Evolutionary conservation across 208 protist species (phyloP), one percentile per base, ranked within the genome.

Genomic region (Leishmania gerbilli): DNA sequence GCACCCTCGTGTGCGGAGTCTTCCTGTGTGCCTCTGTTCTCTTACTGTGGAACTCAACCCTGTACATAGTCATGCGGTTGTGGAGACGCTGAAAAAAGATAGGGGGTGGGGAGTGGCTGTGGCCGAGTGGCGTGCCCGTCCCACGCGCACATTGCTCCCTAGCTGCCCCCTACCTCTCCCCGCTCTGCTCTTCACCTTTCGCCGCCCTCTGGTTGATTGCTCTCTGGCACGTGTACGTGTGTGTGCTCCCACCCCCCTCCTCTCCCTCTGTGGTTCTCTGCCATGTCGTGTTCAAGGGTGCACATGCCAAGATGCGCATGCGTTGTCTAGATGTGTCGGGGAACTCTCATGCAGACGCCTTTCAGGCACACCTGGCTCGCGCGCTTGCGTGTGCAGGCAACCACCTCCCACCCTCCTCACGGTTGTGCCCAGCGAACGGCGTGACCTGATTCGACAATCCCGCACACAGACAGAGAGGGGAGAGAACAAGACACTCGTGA

Each of bases 241-340:
- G 31, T 68, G 31, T 21, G 62, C 62, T 13, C 58, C 58, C 34
- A 0, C 56, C 17, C 56, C 56, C 58, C 58, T 5, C 31, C 13
- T 76, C 27, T 78, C 34, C 40, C 17, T 72, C 55, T 76, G 21
- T 67, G 37, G 34, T 74, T 65, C 21, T 13, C 19, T 76, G 49
- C 76, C 15, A 40, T 71, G 19, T 15, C 17, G 0, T 24, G 17
- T 11, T 62, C 56, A 13, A 4, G 24, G 27, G 24, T 62, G 56
- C 56, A 13, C 17, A 21, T 9, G 1, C 17, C 17, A 55, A 21
- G 9, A 55, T 55, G 9, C 5, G 51, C 51, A 21, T 17, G 17
- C 51, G 51, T 55, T 17, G 51, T 55, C 51, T 21, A 55, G 24
- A 31, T 24, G 24, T 31, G 56, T 31, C 13, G 56, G 24, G 56